Evolutionary conservation across 169 alveolate genomes (phyloP).

Genomic region (Cryptosporidium bovis): DNA sequence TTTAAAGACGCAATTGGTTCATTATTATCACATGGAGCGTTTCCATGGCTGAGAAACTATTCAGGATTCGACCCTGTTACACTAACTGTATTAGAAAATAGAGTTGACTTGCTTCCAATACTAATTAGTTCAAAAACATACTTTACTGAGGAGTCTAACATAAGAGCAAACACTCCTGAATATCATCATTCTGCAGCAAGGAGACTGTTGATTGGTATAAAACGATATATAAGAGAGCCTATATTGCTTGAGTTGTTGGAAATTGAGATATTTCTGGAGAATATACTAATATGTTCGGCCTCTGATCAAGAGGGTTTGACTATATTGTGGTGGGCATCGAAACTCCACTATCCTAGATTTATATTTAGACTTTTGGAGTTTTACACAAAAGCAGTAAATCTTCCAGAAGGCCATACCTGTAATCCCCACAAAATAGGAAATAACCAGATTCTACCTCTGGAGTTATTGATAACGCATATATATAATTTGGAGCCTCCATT

Average conservation of each 20-base stretch:
- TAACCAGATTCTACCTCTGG: constrained; percentile 46
- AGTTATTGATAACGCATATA: constrained; percentile 28
- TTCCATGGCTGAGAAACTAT: constrained; percentile 60
- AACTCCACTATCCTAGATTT: constrained; percentile 40
- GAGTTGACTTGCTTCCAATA: constrained; percentile 36
- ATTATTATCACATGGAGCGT: constrained; percentile 37
- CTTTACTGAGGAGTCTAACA: constrained; percentile 25
- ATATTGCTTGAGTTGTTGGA: constrained; percentile 52
- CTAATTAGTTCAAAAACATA: constrained; percentile 40
- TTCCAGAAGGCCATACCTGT: constrained; percentile 66
- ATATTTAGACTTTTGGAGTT: constrained; percentile 56
- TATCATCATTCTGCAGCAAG: constrained; percentile 67
- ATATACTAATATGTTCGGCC: constrained; percentile 35
- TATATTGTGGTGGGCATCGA: constrained; percentile 68
- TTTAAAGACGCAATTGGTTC: constrained; percentile 48
- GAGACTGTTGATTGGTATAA: constrained; percentile 47
- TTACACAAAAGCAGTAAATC: constrained; percentile 22
- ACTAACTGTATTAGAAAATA: constrained; percentile 47
- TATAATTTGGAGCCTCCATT: constrained; percentile 18
- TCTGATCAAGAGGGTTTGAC: constrained; percentile 64
- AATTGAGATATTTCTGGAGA: constrained; percentile 51
- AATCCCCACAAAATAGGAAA: constrained; percentile 69
- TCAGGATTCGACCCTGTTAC: constrained; percentile 71
- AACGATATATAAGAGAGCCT: constrained; percentile 25
- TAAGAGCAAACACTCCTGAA: constrained; percentile 45